phyloP scores from a whole-genome alignment of 2,329 filamentous ascomycete genomes.

The Dactylellina parvicollis region DNA sequence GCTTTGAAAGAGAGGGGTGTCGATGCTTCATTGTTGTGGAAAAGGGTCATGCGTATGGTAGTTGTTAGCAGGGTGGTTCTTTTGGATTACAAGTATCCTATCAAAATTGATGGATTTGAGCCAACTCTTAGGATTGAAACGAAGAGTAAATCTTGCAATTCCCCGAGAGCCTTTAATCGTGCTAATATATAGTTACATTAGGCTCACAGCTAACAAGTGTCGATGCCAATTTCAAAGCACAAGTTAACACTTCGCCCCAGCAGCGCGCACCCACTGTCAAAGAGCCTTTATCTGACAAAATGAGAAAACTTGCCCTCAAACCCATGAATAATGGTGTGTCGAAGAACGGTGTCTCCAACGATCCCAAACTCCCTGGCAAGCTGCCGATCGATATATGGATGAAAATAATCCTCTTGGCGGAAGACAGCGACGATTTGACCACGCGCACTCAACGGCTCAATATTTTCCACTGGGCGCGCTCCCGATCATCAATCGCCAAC shows the following conservation, averaged over 20 bases:
- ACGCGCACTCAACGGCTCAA: slow-evolving; percentile 40
- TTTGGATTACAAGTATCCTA: slow-evolving; percentile 31
- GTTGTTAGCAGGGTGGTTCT: slow-evolving; percentile 44
- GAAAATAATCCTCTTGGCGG: slow-evolving; percentile 43
- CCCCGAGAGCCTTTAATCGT: background rate
- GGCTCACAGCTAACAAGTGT: slow-evolving; percentile 23
- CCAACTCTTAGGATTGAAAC: slow-evolving; percentile 23
- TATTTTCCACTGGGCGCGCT: slow-evolving; percentile 50
- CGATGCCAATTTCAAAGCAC: too few relatives aligned
- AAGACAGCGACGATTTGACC: slow-evolving; percentile 32
- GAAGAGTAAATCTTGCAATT: slow-evolving; percentile 20
- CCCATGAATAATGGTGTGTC: too few relatives aligned
- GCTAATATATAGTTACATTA: slow-evolving; percentile 6
- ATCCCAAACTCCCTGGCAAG: slow-evolving; percentile 24
- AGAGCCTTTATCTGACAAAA: slow-evolving; percentile 1
- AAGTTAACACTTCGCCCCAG: too few relatives aligned
- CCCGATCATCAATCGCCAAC: slow-evolving; percentile 22
- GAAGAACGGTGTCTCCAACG: background rate
- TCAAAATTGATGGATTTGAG: slow-evolving; percentile 29
- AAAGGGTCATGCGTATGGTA: slow-evolving; percentile 41
- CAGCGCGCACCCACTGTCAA: slow-evolving; percentile 2
- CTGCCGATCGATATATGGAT: slow-evolving; percentile 44
- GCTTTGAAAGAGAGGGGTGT: slow-evolving; percentile 45
- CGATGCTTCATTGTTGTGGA: slow-evolving; percentile 44
- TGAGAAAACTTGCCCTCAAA: slow-evolving; percentile 10